Evolutionary conservation across 1,284 basidiomycete genomes (phyloP), one percentile per base, ranked within the genome.

Genomic region (Malassezia slooffiae): DNA sequence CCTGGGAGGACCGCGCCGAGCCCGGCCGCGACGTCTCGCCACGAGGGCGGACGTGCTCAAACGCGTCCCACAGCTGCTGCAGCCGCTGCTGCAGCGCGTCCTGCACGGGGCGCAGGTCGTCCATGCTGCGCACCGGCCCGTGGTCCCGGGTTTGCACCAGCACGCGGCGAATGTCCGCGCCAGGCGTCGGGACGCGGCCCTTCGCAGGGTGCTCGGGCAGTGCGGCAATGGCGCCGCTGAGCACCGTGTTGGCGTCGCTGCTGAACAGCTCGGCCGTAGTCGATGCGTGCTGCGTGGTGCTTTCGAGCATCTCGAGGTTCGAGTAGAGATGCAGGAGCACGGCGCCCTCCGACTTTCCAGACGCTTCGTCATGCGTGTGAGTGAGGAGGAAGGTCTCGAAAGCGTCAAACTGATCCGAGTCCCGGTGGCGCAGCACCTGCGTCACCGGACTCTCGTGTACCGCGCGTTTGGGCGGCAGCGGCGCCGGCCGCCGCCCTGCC

Each of bases 61-160:
- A 48, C 13, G 16, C 34, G 22, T 48, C 41, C 21, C 34, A 48
- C 26, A 48, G 35, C 36, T 41, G 35, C 46, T 42, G 40, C 27
- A 48, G 23, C 8, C 46, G 46, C 33, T 26, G 22, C 3, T 32
- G 11, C 3, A 48, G 12, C 11, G 35, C 35, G 5, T 16, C 5
- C 13, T 34, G 40, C 16, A 48, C 24, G 8, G 32, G 34, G 11
- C 16, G 9, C 15, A 48, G 12, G 5, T 15, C 23, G 10, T 11
- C 11, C 1, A 34, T 33, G 15, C 16, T 28, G 3, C 15, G 3
- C 9, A 27, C 15, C 11, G 26, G 10, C 2, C 19, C 21, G 16
- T 26, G 22, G 8, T 33, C 13, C 7, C 8, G n/a, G 17, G 34
- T n/a, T 2, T n/a, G 4, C 24, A 15, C 16, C 17, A 48, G 38